phyloP scores from a whole-genome alignment of 148 eudicot genomes.

The Simmondsia chinensis region DNA sequence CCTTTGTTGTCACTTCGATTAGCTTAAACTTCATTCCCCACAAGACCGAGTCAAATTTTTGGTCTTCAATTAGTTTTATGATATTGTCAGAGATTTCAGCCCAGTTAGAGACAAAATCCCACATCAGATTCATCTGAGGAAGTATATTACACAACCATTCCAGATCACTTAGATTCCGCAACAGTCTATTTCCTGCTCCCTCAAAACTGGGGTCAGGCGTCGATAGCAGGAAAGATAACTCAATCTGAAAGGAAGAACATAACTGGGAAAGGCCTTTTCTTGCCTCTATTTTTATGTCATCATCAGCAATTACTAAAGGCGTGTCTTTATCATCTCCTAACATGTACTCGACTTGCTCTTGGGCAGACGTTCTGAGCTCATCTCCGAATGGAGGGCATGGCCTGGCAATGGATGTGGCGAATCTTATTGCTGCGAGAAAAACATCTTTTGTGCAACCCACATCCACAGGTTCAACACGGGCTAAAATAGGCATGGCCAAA shows the following conservation, averaged over 20 bases:
- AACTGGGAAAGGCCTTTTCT: conserved; percentile 44
- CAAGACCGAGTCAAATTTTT: conserved; percentile 28
- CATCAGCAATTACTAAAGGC: conserved; percentile 41
- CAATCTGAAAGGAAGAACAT: conserved; percentile 30
- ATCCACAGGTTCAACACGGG: conserved; percentile 48
- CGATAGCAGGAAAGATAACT: conserved; percentile 34
- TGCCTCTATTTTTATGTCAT: conserved; percentile 42
- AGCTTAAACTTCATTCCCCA: conserved; percentile 67
- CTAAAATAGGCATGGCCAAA: conserved; percentile 54
- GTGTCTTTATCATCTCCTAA: conserved; percentile 62
- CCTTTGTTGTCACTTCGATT: conserved; percentile 51
- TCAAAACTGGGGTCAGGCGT: conserved; percentile 14
- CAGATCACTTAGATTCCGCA: conserved; percentile 35
- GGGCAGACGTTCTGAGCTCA: conserved; percentile 70
- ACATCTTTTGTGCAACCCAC: conserved; percentile 41
- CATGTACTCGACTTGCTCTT: conserved; percentile 94
- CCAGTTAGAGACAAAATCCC: conserved; percentile 70
- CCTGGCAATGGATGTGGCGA: conserved; percentile 47
- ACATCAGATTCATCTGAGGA: conserved; percentile 63
- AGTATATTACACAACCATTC: conserved; percentile 73
- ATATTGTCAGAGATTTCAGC: conserved; percentile 34
- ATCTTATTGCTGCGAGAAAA: conserved; percentile 67
- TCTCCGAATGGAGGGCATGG: conserved; percentile 59
- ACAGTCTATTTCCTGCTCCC: conserved; percentile 27
- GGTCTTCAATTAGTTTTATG: conserved; percentile 28